Conservation (phyloP, 106 monocot genomes). For the Dendrobium officinale region DNA sequence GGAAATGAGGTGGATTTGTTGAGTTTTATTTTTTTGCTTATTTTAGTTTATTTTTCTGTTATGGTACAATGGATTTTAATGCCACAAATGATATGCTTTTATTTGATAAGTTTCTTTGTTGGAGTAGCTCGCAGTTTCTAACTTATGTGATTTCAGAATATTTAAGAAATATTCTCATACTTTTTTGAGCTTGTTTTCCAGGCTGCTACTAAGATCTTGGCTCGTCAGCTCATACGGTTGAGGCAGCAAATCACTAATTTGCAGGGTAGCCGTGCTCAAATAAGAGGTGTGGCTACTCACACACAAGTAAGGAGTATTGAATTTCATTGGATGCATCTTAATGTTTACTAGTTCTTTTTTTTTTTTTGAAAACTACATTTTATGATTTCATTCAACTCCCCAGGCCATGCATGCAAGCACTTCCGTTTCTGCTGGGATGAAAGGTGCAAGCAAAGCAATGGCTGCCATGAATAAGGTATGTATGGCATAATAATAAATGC, state of each 20-base stretch:
- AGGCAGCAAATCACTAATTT: conserved; percentile 97
- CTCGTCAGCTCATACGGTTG: conserved; percentile 84
- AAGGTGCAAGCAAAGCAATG: conserved; percentile 99
- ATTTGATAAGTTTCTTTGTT: background rate
- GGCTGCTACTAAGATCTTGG: conserved; percentile 93
- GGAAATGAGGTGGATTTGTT: conserved; percentile 73
- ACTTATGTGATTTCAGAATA: background rate
- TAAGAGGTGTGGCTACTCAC: conserved; percentile 93
- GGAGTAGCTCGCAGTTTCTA: background rate
- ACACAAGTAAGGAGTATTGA: conserved; percentile 53
- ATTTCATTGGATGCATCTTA: background rate
- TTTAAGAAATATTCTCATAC: background rate
- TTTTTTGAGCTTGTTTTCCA: conserved; percentile 8
- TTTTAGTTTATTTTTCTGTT: background rate
- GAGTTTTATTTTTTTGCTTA: background rate
- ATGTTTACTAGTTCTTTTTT: background rate
- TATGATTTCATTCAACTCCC: conserved; percentile 7
- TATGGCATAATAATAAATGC: background rate
- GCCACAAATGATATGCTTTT: background rate
- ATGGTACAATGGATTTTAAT: background rate
- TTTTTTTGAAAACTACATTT: background rate
- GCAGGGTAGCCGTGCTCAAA: conserved; percentile 91
- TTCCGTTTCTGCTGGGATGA: conserved; percentile 98
- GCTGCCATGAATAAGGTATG: conserved; percentile 94
- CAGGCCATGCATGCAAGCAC: conserved; percentile 97